Conservation (phyloP, 805 yeast species). For the Candida fluviatilis region DNA sequence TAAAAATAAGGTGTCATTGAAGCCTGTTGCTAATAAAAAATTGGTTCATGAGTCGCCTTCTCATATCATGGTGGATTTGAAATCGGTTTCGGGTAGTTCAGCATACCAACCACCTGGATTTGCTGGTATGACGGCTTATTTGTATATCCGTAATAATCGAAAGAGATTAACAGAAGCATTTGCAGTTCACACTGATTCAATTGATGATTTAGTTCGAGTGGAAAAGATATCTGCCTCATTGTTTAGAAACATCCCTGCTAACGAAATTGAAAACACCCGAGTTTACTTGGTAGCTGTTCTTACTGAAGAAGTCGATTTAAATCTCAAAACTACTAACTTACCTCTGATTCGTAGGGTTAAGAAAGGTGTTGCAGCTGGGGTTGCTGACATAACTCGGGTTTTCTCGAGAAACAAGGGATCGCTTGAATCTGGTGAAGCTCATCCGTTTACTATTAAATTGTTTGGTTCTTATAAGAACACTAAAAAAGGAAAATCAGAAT, state of each 20-base stretch:
- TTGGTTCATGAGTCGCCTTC: constrained; percentile 52
- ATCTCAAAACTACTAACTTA: constrained; percentile 17
- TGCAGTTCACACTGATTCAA: constrained; percentile 59
- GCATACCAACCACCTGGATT: constrained; percentile 61
- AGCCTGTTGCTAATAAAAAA: constrained; percentile 44
- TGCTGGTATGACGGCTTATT: constrained; percentile 66
- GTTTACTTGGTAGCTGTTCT: constrained; percentile 73
- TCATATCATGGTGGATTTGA: constrained; percentile 74
- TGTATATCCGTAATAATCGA: constrained; percentile 62
- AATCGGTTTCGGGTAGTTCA: constrained; percentile 59
- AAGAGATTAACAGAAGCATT: constrained; percentile 76
- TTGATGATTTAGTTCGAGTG: constrained; percentile 50
- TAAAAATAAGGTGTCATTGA: constrained; percentile 27
- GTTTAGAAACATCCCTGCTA: constrained; percentile 69
- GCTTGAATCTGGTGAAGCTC: constrained; percentile 57
- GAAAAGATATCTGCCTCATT: constrained; percentile 76
- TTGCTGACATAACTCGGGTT: constrained; percentile 75
- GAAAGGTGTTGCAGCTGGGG: constrained; percentile 87
- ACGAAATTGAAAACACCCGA: constrained; percentile 58
- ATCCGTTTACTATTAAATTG: constrained; percentile 65
- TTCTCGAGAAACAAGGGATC: constrained; percentile 64
- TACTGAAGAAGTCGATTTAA: constrained; percentile 61
- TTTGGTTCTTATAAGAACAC: constrained; percentile 63
- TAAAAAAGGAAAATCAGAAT: constrained; percentile 21
- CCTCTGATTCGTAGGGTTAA: constrained; percentile 45